phyloP scores from a whole-genome alignment of 2,329 filamentous ascomycete species.

The Claviceps sp. region DNA sequence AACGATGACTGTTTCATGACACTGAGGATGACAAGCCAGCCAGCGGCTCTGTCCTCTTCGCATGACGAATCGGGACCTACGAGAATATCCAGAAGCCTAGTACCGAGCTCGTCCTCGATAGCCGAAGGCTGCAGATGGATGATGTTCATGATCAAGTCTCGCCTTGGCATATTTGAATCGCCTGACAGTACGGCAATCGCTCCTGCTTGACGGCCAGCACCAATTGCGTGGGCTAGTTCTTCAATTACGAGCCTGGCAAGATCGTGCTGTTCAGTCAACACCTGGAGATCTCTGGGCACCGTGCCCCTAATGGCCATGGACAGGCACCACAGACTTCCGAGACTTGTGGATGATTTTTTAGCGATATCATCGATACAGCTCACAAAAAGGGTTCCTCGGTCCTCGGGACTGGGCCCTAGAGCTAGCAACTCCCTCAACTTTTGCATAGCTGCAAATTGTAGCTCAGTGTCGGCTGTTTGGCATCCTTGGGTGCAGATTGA shows the following conservation, averaged over 20 bases:
- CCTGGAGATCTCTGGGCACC: constrained; percentile 36
- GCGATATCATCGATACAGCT: constrained; percentile 58
- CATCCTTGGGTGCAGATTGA: constrained; percentile 41
- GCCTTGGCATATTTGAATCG: constrained; percentile 36
- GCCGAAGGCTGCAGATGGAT: constrained; percentile 47
- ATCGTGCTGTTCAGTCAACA: constrained; percentile 47
- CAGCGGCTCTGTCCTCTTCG: constrained; percentile 46
- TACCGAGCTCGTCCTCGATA: constrained; percentile 48
- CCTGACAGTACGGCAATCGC: constrained; percentile 33
- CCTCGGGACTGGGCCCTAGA: constrained; percentile 38
- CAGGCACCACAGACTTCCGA: constrained; percentile 62
- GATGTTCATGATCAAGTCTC: constrained; percentile 43
- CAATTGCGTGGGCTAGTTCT: constrained; percentile 46
- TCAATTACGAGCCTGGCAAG: constrained; percentile 48
- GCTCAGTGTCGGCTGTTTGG: constrained; percentile 43
- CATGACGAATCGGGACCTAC: constrained; percentile 51
- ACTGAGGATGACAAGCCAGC: constrained; percentile 54
- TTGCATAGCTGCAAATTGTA: constrained; percentile 49
- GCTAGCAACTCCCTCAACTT: constrained; percentile 48
- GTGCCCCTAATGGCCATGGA: constrained; percentile 33
- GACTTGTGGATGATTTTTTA: constrained; percentile 46
- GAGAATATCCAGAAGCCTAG: constrained; percentile 57
- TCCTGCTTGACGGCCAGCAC: constrained; percentile 18
- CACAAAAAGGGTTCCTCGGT: constrained; percentile 48
- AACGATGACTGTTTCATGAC: constrained; percentile 28